Conservation (phyloP, 1,284 basidiomycete genomes). For the Jaminaea rosea region DNA sequence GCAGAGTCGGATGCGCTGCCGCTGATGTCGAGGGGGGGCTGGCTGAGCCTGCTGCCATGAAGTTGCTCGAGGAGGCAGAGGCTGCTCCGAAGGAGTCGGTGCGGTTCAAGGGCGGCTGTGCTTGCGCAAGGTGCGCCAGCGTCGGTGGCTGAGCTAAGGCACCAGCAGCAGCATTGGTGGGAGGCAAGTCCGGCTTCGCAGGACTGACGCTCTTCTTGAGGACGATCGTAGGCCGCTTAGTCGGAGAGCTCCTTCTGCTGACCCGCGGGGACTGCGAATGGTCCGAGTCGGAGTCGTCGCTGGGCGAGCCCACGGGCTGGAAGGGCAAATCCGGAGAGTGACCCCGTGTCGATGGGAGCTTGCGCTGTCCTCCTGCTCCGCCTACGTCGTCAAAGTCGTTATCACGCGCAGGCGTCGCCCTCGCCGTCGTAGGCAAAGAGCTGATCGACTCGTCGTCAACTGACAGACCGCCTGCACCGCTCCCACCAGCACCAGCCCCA, state of each 20-base stretch:
- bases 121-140: no score
- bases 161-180: neutral
- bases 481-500: slow-evolving; percentile 17
- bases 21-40: no score
- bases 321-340: slow-evolving; percentile 31
- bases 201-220: neutral
- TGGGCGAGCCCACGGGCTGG: slow-evolving; percentile 36
- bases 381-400: slow-evolving; percentile 5
- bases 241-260: slow-evolving; percentile 1
- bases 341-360: slow-evolving; percentile 5
- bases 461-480: neutral
- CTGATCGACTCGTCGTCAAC: slow-evolving; percentile 11
- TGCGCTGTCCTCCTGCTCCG: slow-evolving; percentile 7
- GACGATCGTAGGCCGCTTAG: neutral
- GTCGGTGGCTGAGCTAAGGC: no score
- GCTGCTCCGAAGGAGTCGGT: no score
- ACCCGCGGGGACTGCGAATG: slow-evolving; percentile 1
- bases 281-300: slow-evolving; percentile 18
- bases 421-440: neutral
- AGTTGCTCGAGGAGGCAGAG: no score
- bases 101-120: no score
- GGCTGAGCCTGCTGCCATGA: no score
- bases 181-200: neutral
- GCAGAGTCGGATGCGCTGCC: neutral
- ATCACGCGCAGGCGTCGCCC: neutral